Evolutionary conservation across 352 stramenopile species (phyloP).

Genomic region (Phytopythium sindhum): DNA sequence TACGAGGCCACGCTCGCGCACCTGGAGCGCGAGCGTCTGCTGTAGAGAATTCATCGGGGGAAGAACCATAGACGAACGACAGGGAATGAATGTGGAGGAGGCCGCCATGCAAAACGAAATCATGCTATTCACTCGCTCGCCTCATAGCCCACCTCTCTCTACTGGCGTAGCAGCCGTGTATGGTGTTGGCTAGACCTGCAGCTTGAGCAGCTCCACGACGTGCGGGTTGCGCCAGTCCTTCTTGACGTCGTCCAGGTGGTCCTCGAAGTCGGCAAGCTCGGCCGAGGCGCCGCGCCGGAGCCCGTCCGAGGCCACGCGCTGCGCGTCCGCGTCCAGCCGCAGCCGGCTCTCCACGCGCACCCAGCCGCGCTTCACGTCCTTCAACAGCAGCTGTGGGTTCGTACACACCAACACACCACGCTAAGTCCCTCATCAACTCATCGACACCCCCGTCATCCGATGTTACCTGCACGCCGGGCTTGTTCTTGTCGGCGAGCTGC

Average conservation of each 20-base stretch:
- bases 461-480: constrained; percentile 46
- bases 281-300: constrained; percentile 45
- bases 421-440: not conserved
- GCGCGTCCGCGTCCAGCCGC: constrained; percentile 36
- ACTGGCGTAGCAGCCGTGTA: not conserved
- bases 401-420: not conserved
- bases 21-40: constrained; percentile 20
- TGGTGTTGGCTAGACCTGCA: constrained; percentile 78
- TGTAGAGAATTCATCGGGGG: constrained; percentile 13
- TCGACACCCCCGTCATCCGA: not conserved
- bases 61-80: not conserved
- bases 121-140: not conserved
- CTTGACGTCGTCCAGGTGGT: constrained; percentile 65
- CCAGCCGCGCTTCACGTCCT: constrained; percentile 82
- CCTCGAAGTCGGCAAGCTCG: constrained; percentile 69
- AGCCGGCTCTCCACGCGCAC: constrained; percentile 64
- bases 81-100: too few species aligned
- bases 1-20: constrained; percentile 19
- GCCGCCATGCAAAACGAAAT: not conserved
- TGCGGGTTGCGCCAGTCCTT: constrained; percentile 81
- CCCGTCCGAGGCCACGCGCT: constrained; percentile 38
- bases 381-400: constrained; percentile 43
- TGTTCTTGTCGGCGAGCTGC: constrained; percentile 52
- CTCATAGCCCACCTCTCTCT: not conserved
- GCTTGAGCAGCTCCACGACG: constrained; percentile 60